These are phyloP conservation scores for Geotrichum histeridarum DNA, from an alignment of 1,139 yeast species.

Conservation along the genomic window DNA sequence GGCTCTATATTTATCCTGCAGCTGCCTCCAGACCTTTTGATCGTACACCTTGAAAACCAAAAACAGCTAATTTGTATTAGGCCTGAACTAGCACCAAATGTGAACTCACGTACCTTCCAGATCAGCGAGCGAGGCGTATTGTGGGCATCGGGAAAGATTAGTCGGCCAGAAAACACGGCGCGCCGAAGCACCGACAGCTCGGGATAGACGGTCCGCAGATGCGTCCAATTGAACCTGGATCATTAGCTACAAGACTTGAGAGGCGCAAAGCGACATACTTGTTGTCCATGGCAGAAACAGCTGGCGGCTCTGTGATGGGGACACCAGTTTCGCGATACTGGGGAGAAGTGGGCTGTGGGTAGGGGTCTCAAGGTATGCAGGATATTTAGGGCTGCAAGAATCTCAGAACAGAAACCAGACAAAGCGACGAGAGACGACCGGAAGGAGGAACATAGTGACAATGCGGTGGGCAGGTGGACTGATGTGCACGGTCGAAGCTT, in stretches of 20 bases:
- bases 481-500: no score
- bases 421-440: no score
- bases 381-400: no score
- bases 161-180: constrained; percentile 10
- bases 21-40: constrained; percentile 5
- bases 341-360: background rate
- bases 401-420: no score
- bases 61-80: constrained; percentile 12
- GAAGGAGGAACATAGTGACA: no score
- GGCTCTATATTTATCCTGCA: constrained; percentile 8
- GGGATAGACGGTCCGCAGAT: constrained; percentile 9
- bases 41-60: constrained; percentile 15
- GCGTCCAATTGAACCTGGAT: constrained; percentile 11
- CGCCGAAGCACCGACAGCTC: constrained; percentile 10
- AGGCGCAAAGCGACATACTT: background rate
- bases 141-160: constrained; percentile 9
- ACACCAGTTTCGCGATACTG: no score
- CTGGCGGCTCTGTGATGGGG: no score
- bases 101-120: constrained; percentile 28
- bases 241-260: background rate
- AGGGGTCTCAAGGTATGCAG: background rate
- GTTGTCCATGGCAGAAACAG: background rate
- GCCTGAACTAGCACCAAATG: background rate
- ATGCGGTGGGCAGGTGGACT: no score
- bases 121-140: constrained; percentile 27